phyloP scores from a whole-genome alignment of 2,329 filamentous ascomycete genomes.

The Sporothrix euskadiensis region DNA sequence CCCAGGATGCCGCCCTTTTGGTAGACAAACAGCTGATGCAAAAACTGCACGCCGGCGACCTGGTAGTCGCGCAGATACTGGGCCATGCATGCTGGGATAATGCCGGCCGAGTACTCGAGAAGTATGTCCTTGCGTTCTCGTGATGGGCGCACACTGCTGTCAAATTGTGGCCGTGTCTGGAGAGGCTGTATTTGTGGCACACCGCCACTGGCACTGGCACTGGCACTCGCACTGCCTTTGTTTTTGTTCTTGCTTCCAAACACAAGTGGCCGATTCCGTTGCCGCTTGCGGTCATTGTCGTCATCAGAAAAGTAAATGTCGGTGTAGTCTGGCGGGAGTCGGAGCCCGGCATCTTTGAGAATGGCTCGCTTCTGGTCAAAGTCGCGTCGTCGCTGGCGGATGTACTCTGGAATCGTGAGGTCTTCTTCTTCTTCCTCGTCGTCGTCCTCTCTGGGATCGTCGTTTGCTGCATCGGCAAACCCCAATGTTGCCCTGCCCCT shows the following conservation, averaged over 20 bases:
- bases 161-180: slow-evolving; percentile 63
- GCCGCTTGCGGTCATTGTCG: slow-evolving; percentile 38
- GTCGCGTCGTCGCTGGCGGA: slow-evolving; percentile 64
- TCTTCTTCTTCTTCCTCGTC: slow-evolving; percentile 37
- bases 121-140: slow-evolving; percentile 73
- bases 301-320: slow-evolving; percentile 75
- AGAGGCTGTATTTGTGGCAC: slow-evolving; percentile 51
- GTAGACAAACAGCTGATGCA: slow-evolving; percentile 86
- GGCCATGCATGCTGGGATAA: slow-evolving; percentile 85
- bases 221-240: not conserved
- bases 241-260: not conserved
- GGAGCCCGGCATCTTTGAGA: slow-evolving; percentile 68
- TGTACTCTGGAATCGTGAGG: slow-evolving; percentile 67
- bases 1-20: slow-evolving; percentile 89
- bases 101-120: slow-evolving; percentile 71
- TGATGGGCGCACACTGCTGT: slow-evolving; percentile 61
- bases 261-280: not conserved
- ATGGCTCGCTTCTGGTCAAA: slow-evolving; percentile 65
- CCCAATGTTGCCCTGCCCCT: slow-evolving; percentile 18
- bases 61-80: slow-evolving; percentile 94
- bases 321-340: slow-evolving; percentile 74
- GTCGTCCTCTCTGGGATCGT: slow-evolving; percentile 34
- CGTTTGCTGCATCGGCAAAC: not conserved
- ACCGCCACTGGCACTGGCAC: not conserved
- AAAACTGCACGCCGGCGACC: slow-evolving; percentile 76